These are phyloP conservation scores for Xerocomellus intermedius DNA, from an alignment of 768 basidiomycete genomes.

Conservation along the genomic window DNA sequence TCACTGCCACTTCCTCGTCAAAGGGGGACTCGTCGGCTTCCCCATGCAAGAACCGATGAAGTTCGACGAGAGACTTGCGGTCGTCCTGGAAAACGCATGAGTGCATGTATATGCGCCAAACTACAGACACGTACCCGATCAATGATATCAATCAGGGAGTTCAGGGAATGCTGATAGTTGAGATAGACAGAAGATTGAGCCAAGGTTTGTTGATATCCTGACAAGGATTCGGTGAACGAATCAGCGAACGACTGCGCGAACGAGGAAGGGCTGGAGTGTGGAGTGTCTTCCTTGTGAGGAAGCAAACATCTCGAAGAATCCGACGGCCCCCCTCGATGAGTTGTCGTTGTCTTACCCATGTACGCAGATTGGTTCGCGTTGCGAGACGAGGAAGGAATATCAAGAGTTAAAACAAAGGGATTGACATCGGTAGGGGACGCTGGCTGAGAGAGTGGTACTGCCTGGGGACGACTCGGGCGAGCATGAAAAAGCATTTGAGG, in stretches of 20 bases:
- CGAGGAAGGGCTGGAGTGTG: slow-evolving; percentile 22
- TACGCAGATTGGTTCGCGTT: slow-evolving; percentile 56
- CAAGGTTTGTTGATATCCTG: slow-evolving; percentile 22
- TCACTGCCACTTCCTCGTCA: slow-evolving; percentile 18
- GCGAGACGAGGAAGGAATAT: slow-evolving; percentile 25
- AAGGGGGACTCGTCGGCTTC: slow-evolving; percentile 19
- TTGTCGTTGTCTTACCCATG: slow-evolving; percentile 41
- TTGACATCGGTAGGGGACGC: slow-evolving; percentile 17
- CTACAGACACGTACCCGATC: slow-evolving; percentile 58
- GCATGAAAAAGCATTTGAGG: slow-evolving; percentile 79
- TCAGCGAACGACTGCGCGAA: slow-evolving; percentile 19
- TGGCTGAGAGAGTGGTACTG: slow-evolving; percentile 27
- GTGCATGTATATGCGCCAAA: not conserved
- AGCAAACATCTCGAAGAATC: slow-evolving; percentile 61
- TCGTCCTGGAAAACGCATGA: slow-evolving; percentile 56
- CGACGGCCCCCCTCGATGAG: slow-evolving; percentile 54
- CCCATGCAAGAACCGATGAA: slow-evolving; percentile 64
- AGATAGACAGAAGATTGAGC: slow-evolving; percentile 56
- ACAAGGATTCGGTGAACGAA: slow-evolving; percentile 16
- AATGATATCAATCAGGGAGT: slow-evolving; percentile 77
- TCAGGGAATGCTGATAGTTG: slow-evolving; percentile 78
- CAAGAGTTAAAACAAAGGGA: slow-evolving; percentile 20
- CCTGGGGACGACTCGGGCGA: slow-evolving; percentile 43
- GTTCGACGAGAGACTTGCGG: slow-evolving; percentile 65
- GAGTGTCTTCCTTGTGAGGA: slow-evolving; percentile 23